Conservation (phyloP, 768 basidiomycete species). For the Phylloporus scabripes region DNA sequence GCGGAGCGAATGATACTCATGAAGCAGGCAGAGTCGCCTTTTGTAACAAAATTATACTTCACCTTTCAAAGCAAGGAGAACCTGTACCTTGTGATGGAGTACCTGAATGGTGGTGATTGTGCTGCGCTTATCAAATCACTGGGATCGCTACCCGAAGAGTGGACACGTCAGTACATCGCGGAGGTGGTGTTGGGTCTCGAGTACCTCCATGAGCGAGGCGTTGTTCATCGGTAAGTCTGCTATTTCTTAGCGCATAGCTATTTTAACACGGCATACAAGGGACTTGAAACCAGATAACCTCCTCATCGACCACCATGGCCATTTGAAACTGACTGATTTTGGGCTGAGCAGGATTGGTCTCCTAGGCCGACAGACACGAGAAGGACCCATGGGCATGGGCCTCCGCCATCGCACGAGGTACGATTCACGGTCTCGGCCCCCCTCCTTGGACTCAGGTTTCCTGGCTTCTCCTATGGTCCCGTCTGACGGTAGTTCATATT, state of each 20-base stretch:
- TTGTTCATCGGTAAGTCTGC: conserved; percentile 84
- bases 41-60: conserved; percentile 96
- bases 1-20: conserved; percentile 99
- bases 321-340: conserved; percentile 97
- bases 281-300: conserved; percentile 98
- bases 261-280: conserved; percentile 38
- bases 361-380: conserved; percentile 91
- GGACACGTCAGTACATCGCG: conserved; percentile 94
- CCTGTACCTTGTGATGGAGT: conserved; percentile 98
- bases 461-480: conserved; percentile 70
- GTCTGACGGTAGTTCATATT: conserved; percentile 74
- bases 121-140: conserved; percentile 94
- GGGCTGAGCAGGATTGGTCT: conserved; percentile 95
- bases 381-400: conserved; percentile 42
- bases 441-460: conserved; percentile 76
- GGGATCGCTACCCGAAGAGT: conserved; percentile 92
- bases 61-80: conserved; percentile 99
- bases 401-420: conserved; percentile 50
- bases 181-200: conserved; percentile 94
- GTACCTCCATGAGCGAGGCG: conserved; percentile 90
- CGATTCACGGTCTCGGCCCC: conserved; percentile 71
- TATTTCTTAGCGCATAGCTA: not conserved
- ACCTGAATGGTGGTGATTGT: conserved; percentile 96
- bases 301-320: conserved; percentile 93
- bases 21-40: conserved; percentile 98